Evolutionary conservation across 2,329 filamentous ascomycete species (phyloP), one percentile per base, ranked within the genome.

Genomic region (Colletotrichum zoysiae): DNA sequence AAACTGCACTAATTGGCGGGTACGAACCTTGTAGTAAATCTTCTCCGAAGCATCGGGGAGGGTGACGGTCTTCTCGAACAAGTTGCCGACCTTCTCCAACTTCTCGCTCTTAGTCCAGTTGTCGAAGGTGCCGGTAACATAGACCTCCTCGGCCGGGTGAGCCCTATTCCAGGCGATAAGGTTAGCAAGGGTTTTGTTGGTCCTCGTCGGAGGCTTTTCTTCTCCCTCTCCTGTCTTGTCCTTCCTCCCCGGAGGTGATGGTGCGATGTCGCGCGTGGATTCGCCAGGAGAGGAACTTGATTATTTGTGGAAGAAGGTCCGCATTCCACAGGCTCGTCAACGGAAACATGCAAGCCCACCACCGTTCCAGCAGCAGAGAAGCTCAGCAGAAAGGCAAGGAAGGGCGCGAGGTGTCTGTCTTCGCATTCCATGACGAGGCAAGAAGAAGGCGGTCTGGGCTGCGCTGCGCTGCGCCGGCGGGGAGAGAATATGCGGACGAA

Each of bases 101-200:
- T 93, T 89, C 81, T 95, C 89, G 68, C 90, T 94, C 87, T 96
- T 95, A 76, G 89, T 88, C 96, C 96, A 99, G 84, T 94, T 89
- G 84, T 98, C 95, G 81, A 98, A 98, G 74, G 93, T 95, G 80
- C 96, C 96, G 51, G 95, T 98, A 77, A 98, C 96, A 83, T 92
- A 95, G 81, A 98, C 95, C 80, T 97, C 93, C 76, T 91, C 88
- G 80, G 93, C 95, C 77, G 90, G 86, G 81, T 96, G 91, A 80
- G 92, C 90, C 95, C 95, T 98, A 83, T 76, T 78, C n/a, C 9
- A 56, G 38, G 64, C 53, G 44, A 11, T 50, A 33, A 60, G 40
- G 68, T 74, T 70, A 74, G 71, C 71, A 48, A 62, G 30, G 65
- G 20, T 26, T 26, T 26, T 26, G 26, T 26, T 26, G 26, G 26